phyloP scores from a whole-genome alignment of 164 flowering plant genomes.

The Umbilicus rupestris region DNA sequence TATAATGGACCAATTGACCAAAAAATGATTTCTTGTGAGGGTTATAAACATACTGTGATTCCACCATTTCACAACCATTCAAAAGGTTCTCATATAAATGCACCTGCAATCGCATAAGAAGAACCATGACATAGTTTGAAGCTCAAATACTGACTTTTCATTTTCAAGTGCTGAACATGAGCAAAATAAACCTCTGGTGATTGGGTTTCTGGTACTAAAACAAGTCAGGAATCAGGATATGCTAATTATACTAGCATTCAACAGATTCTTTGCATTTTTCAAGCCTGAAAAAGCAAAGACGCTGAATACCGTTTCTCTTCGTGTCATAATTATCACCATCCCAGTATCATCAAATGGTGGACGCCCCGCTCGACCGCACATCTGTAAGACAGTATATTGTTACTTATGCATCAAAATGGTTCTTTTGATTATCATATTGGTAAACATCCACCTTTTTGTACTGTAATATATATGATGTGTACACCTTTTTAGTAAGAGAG shows the following conservation, averaged over 20 bases:
- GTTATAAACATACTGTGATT: slow-evolving; percentile 66
- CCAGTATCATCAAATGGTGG: slow-evolving; percentile 99
- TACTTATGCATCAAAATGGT: background rate
- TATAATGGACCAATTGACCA: background rate
- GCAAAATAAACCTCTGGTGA: background rate
- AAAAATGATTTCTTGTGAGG: background rate
- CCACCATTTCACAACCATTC: slow-evolving; percentile 91
- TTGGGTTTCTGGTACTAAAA: background rate
- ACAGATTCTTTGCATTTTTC: background rate
- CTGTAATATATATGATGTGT: background rate
- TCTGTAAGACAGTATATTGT: slow-evolving; percentile 32
- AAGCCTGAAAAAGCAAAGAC: background rate
- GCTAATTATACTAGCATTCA: background rate
- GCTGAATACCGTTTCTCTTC: slow-evolving; percentile 68
- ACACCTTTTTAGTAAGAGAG: background rate
- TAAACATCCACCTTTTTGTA: background rate
- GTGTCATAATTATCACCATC: slow-evolving; percentile 90
- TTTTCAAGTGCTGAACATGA: background rate
- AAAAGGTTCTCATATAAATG: slow-evolving; percentile 93
- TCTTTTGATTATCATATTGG: too few species aligned
- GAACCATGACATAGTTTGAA: slow-evolving; percentile 1
- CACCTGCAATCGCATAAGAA: slow-evolving; percentile 37
- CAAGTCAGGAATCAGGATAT: too few species aligned
- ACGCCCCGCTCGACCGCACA: slow-evolving; percentile 97
- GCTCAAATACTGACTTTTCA: too few species aligned